Percentiles rank a stretch among this genome's conserved stretches.
Conservation (phyloP, 1,284 basidiomycete species). For the Phellopilus nigrolimitatus region DNA sequence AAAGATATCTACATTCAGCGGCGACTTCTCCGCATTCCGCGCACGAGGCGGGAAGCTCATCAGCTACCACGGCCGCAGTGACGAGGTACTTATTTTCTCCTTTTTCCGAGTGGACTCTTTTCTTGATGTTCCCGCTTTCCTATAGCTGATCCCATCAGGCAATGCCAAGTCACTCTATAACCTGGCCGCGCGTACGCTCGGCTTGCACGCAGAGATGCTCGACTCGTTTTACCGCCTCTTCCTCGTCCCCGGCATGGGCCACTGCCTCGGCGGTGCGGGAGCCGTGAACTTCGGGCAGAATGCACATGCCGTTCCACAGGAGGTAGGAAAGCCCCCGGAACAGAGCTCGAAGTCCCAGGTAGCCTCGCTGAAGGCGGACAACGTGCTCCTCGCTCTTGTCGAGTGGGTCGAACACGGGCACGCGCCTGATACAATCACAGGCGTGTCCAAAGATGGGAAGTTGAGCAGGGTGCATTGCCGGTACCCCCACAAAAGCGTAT, state of each 20-base stretch:
- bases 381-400: conserved; percentile 36
- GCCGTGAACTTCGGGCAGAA: conserved; percentile 25
- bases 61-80: conserved; percentile 23
- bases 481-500: conserved; percentile 23
- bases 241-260: conserved; percentile 39
- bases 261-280: conserved; percentile 28
- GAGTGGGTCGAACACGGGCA: conserved; percentile 37
- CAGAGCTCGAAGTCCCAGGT: background rate
- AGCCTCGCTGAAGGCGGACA: conserved; percentile 26
- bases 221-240: conserved; percentile 38
- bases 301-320: background rate
- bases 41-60: conserved; percentile 26
- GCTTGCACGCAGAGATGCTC: conserved; percentile 25
- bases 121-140: background rate
- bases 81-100: conserved; percentile 16
- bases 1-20: conserved; percentile 18
- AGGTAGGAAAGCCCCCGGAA: background rate
- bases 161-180: conserved; percentile 34
- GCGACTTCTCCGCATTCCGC: conserved; percentile 24
- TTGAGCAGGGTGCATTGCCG: conserved; percentile 22
- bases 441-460: conserved; percentile 21
- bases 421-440: conserved; percentile 33
- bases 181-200: conserved; percentile 27
- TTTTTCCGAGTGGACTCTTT: background rate
- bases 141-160: conserved; percentile 32